Percentiles rank a stretch among this genome's conserved stretches.
phyloP scores from a whole-genome alignment of 139 green algal species.

The Picocystis salinarum region DNA sequence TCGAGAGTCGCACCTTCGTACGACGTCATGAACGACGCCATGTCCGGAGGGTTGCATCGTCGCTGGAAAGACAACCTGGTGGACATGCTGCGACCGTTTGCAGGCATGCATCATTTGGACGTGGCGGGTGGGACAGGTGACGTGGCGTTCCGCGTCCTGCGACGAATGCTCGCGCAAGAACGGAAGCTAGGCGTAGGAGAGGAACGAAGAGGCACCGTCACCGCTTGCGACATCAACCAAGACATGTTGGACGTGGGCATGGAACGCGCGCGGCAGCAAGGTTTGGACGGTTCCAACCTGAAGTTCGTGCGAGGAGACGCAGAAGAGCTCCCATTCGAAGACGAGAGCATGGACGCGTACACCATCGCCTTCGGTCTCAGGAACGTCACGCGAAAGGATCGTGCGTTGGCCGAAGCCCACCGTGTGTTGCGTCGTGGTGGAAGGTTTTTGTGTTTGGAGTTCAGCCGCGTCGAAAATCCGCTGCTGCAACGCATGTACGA shows the following conservation, averaged over 20 bases:
- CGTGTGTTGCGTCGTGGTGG: conserved; percentile 62
- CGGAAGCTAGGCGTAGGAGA: conserved; percentile 1
- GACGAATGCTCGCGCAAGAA: conserved; percentile 31
- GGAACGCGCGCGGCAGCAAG: conserved; percentile 23
- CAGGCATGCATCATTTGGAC: conserved; percentile 81
- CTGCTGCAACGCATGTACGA: conserved; percentile 72
- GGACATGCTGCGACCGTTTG: conserved; percentile 48
- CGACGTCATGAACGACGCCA: conserved; percentile 98
- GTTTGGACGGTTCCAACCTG: conserved; percentile 18
- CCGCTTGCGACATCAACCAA: conserved; percentile 86
- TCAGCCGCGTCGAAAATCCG: conserved; percentile 49
- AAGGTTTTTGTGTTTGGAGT: conserved; percentile 83
- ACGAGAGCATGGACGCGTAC: conserved; percentile 67
- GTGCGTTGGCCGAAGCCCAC: conserved; percentile 63
- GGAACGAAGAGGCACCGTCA: conserved; percentile 17
- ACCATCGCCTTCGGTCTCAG: conserved; percentile 95
- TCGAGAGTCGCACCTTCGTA: conserved; percentile 71
- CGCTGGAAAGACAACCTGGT: conserved; percentile 85
- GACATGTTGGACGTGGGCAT: conserved; percentile 76
- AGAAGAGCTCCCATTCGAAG: conserved; percentile 59
- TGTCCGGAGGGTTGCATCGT: conserved; percentile 86
- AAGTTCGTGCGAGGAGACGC: conserved; percentile 70
- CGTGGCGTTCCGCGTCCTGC: conserved; percentile 61
- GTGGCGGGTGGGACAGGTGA: conserved; percentile 93
- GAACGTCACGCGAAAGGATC: conserved; percentile 71